Base-by-base conservation (phyloP, 371 early-diverging fungal genomes). In the Lichtheimia ornata region DNA sequence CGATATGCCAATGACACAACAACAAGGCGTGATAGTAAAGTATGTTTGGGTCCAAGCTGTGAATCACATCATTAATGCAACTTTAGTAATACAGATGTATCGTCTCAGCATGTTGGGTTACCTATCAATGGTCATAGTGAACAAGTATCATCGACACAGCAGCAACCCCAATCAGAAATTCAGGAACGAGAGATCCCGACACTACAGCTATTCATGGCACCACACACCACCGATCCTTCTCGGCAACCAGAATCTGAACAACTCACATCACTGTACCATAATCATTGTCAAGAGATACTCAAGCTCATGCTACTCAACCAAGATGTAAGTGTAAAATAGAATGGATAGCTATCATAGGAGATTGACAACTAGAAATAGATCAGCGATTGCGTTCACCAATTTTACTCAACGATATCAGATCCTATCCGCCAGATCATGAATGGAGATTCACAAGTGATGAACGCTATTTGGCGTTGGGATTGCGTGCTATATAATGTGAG, bases 401-500 rank as follows among this genome's bases (percentile, higher is more conserved):
- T 56, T 17, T 56, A 56, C 24, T 17, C 40, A 4, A 28, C 22
- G 7, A 22, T 56, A 27, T 47, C 57, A 15, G 27, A 15, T 9
- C 15, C 17, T 20, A 56, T 56, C 1, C 45, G n/a, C 42, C 42
- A 56, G 9, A 14, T 42, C 12, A 6, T 56, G 18, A 27, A 27
- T 41, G 40, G 27, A 1, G 27, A 56, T 17, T 17, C 22, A 20
- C 12, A 43, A 14, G 14, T 56, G 7, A 27, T 25, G 9, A 47
- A 56, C 2, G 9, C 22, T 14, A 5, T 56, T 12, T 56, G 57
- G 17, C 40, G 18, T 22, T 56, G 57, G 57, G 57, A 56, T 27
- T 56, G 57, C 44, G 25, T 56, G 4, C 25, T 56, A 6, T 56
- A 56, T 24, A 47, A 56, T 45, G 57, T 56, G 18, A 24, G 56